These are phyloP conservation scores for Coniochaeta sp. DNA, from an alignment of 2,329 filamentous ascomycete species.

Conservation along the genomic window DNA sequence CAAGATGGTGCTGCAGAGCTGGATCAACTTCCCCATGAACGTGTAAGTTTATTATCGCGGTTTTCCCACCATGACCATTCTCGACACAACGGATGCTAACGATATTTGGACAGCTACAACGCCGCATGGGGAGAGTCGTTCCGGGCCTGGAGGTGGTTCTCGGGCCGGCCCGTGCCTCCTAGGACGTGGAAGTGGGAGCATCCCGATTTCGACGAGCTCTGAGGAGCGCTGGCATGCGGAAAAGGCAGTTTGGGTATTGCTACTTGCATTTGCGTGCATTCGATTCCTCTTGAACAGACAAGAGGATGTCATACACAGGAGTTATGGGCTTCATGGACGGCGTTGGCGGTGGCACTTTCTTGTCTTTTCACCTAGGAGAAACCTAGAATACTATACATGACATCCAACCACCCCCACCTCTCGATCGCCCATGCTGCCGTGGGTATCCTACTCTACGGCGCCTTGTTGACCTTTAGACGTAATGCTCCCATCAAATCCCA, in stretches of 20 bases:
- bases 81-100: neutral
- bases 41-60: slow-evolving; percentile 52
- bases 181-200: slow-evolving; percentile 39
- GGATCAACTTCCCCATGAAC: slow-evolving; percentile 60
- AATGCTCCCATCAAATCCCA: neutral
- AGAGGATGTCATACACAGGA: neutral
- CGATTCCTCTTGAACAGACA: neutral
- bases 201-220: slow-evolving; percentile 43
- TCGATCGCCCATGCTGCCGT: too few species aligned
- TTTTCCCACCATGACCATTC: neutral
- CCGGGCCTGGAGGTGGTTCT: slow-evolving; percentile 43
- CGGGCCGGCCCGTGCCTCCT: slow-evolving; percentile 44
- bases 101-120: slow-evolving; percentile 21
- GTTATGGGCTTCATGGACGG: slow-evolving; percentile 1
- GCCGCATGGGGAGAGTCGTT: slow-evolving; percentile 37
- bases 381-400: too few species aligned
- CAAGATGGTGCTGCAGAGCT: slow-evolving; percentile 62
- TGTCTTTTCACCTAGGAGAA: too few species aligned
- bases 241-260: neutral
- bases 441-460: too few species aligned
- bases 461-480: too few species aligned
- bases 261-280: neutral
- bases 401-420: too few species aligned
- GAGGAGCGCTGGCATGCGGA: neutral
- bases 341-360: too few species aligned